phyloP scores from a whole-genome alignment of 768 basidiomycete species.

The Podaxis pistillaris region DNA sequence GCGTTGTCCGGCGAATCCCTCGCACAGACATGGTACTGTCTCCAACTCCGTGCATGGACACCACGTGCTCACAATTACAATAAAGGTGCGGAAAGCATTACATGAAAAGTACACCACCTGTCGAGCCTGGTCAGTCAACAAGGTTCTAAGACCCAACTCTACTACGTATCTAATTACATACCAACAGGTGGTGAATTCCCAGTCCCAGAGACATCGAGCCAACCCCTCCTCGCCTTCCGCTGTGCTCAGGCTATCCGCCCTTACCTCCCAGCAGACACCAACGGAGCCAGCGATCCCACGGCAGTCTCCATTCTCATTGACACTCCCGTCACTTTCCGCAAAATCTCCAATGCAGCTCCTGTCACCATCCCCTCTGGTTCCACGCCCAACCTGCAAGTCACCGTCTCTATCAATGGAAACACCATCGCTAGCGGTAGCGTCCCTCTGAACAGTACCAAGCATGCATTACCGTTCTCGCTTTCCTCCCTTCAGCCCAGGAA shows the following conservation, averaged over 20 bases:
- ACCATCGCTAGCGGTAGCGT: slow-evolving; percentile 42
- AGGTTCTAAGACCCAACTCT: too few relatives aligned
- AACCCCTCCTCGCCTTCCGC: slow-evolving; percentile 53
- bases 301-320: slow-evolving; percentile 51
- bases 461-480: slow-evolving; percentile 49
- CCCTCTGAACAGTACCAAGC: slow-evolving; percentile 50
- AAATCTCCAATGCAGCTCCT: slow-evolving; percentile 45
- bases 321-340: slow-evolving; percentile 44
- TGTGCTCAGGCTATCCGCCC: slow-evolving; percentile 60
- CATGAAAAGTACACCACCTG: slow-evolving; percentile 5
- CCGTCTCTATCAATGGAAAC: slow-evolving; percentile 45
- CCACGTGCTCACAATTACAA: neutral
- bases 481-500: slow-evolving; percentile 40
- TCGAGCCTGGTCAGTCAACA: slow-evolving; percentile 10
- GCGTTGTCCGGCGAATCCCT: neutral
- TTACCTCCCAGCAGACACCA: slow-evolving; percentile 53
- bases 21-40: slow-evolving; percentile 10
- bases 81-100: slow-evolving; percentile 18
- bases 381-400: slow-evolving; percentile 35
- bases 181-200: slow-evolving; percentile 33
- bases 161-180: neutral
- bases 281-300: slow-evolving; percentile 19
- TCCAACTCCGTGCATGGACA: neutral
- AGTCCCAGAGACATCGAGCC: slow-evolving; percentile 7
- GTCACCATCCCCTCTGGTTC: slow-evolving; percentile 30